These are phyloP conservation scores for Candida montana DNA, from an alignment of 805 yeast species.

Conservation along the genomic window DNA sequence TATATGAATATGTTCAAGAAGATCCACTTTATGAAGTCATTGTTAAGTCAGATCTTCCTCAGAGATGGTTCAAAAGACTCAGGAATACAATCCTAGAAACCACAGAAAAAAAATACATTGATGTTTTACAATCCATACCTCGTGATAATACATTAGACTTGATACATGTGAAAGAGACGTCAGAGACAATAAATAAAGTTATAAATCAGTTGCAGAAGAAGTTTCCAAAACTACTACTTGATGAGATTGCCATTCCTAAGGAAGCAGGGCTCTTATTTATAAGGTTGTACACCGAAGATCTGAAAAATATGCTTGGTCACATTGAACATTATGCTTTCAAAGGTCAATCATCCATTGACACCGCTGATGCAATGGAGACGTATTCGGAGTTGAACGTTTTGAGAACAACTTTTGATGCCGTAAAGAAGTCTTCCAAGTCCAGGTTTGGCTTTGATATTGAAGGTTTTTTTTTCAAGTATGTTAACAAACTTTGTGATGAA, in stretches of 20 bases:
- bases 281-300: constrained; percentile 48
- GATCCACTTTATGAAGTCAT: constrained; percentile 39
- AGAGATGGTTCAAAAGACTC: constrained; percentile 38
- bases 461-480: constrained; percentile 43
- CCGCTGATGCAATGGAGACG: constrained; percentile 53
- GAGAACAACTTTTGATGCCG: constrained; percentile 46
- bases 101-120: constrained; percentile 40
- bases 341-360: constrained; percentile 32
- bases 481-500: constrained; percentile 34
- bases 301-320: constrained; percentile 44
- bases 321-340: constrained; percentile 36
- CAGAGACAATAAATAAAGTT: constrained; percentile 45
- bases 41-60: constrained; percentile 32
- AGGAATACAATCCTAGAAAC: constrained; percentile 32
- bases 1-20: constrained; percentile 45
- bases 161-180: constrained; percentile 50
- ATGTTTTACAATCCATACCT: constrained; percentile 47
- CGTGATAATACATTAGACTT: constrained; percentile 49
- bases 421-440: constrained; percentile 29
- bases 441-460: constrained; percentile 53
- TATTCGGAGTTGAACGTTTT: constrained; percentile 50
- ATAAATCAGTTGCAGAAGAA: constrained; percentile 51
- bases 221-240: constrained; percentile 59
- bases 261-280: constrained; percentile 45
- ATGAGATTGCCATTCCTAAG: constrained; percentile 45